These are phyloP conservation scores for Pneumocystis jirovecii DNA, from an alignment of 1,139 yeast genomes.

Conservation along the genomic window DNA sequence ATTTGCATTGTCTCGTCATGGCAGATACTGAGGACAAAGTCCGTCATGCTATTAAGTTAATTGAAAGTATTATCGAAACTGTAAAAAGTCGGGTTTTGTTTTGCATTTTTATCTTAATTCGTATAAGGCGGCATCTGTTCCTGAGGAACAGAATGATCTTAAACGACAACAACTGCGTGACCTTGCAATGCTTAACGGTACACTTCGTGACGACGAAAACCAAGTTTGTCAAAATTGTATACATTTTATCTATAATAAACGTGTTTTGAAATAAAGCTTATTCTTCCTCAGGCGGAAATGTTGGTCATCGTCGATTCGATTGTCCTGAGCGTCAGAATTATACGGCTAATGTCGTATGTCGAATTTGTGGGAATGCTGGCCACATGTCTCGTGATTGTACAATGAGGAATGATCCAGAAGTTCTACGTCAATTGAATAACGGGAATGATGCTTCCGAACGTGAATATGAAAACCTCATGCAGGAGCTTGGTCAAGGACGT, in stretches of 20 bases:
- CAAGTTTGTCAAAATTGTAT: constrained; percentile 42
- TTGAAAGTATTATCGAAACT: constrained; percentile 63
- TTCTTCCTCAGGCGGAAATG: constrained; percentile 29
- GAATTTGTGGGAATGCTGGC: constrained; percentile 66
- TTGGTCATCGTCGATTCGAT: constrained; percentile 47
- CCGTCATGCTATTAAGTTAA: constrained; percentile 56
- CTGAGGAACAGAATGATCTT: constrained; percentile 83
- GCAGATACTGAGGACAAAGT: constrained; percentile 72
- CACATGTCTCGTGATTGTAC: constrained; percentile 84
- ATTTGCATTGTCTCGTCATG: constrained; percentile 73
- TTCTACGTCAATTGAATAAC: constrained; percentile 2
- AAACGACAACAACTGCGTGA: constrained; percentile 85
- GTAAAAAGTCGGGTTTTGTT: constrained; percentile 26
- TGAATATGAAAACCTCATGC: constrained; percentile 39
- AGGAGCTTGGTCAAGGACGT: constrained; percentile 25
- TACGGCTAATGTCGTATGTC: constrained; percentile 51
- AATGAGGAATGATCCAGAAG: constrained; percentile 18
- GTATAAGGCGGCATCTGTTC: constrained; percentile 44
- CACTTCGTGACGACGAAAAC: constrained; percentile 67
- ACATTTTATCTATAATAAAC: no score
- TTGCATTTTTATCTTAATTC: neutral
- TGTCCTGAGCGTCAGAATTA: constrained; percentile 44
- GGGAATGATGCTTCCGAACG: constrained; percentile 26
- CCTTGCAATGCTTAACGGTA: constrained; percentile 86
- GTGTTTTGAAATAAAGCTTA: neutral